Conservation (phyloP, 2,329 filamentous ascomycete species). For the Juglanconis juglandina region DNA sequence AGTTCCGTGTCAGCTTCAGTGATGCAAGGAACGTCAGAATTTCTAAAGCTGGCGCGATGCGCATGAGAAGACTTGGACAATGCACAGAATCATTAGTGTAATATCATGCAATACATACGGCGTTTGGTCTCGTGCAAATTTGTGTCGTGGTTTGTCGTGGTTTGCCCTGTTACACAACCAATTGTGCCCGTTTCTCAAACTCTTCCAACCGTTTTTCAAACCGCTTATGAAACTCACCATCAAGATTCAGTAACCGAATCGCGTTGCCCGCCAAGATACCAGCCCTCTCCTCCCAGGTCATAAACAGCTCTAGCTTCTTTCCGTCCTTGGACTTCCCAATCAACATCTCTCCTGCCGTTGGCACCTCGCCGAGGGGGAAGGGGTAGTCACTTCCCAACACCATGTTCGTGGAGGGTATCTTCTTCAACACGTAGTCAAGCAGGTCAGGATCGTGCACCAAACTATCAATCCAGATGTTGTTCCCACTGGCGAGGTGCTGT, state of each 20-base stretch:
- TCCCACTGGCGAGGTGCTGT: constrained; percentile 25
- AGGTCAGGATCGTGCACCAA: constrained; percentile 33
- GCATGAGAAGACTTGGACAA: too few species aligned
- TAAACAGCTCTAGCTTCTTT: constrained; percentile 23
- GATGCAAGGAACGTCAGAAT: too few species aligned
- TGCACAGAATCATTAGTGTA: too few species aligned
- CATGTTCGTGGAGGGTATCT: constrained; percentile 29
- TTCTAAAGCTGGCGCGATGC: too few species aligned
- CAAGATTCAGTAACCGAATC: constrained; percentile 30
- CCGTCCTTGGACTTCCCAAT: constrained; percentile 21
- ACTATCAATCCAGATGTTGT: constrained; percentile 33
- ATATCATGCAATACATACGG: too few species aligned
- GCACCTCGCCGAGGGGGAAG: constrained; percentile 33
- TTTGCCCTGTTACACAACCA: not conserved
- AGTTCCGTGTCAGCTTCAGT: too few species aligned
- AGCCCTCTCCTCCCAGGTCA: constrained; percentile 30
- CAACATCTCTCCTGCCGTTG: constrained; percentile 31
- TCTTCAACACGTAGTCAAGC: constrained; percentile 30
- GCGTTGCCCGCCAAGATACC: constrained; percentile 31
- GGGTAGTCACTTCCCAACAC: constrained; percentile 35
- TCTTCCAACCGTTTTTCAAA: constrained; percentile 23
- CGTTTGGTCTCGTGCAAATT: too few species aligned
- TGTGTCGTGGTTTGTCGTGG: too few species aligned
- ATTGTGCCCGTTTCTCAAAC: constrained; percentile 19
- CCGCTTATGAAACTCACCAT: constrained; percentile 22